These are phyloP conservation scores for Neotropicomus parvogracilis DNA, from an alignment of 1,284 basidiomycete species.

Conservation along the genomic window DNA sequence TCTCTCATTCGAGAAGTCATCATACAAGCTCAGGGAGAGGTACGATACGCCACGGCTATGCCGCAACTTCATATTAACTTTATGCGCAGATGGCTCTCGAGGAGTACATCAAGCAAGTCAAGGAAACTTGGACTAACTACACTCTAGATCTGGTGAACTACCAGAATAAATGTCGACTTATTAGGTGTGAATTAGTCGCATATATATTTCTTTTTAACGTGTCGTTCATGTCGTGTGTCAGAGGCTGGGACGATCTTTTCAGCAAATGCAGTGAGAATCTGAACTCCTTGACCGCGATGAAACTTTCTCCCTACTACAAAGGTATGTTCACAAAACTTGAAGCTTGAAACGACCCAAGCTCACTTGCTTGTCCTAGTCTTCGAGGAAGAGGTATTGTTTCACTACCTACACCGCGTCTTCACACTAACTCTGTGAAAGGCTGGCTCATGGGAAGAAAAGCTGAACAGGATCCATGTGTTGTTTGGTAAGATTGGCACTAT, in stretches of 20 bases:
- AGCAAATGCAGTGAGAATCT: conserved; percentile 95
- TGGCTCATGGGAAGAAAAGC: conserved; percentile 89
- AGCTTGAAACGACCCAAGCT: conserved; percentile 3
- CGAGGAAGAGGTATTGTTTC: conserved; percentile 72
- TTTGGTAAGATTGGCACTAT: conserved; percentile 63
- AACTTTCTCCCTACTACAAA: conserved; percentile 95
- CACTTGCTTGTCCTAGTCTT: conserved; percentile 56
- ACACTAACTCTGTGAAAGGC: conserved; percentile 46
- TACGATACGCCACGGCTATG: conserved; percentile 28
- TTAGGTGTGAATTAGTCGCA: conserved; percentile 52
- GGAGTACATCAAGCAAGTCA: conserved; percentile 92
- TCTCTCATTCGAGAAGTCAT: conserved; percentile 90
- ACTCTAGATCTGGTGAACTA: conserved; percentile 96
- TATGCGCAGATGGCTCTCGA: conserved; percentile 79
- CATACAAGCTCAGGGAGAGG: conserved; percentile 97
- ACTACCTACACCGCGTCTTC: not conserved
- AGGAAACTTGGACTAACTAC: conserved; percentile 96
- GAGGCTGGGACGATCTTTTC: conserved; percentile 98
- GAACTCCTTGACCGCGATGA: conserved; percentile 96
- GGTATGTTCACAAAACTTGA: conserved; percentile 41
- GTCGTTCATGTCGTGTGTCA: conserved; percentile 33
- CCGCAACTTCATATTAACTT: conserved; percentile 7
- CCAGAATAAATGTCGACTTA: conserved; percentile 96
- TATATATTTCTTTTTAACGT: not conserved
- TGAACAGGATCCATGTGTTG: conserved; percentile 92